Evolutionary conservation across 176 grass and related monocot species (phyloP).

Genomic region (Eragrostis curvula): DNA sequence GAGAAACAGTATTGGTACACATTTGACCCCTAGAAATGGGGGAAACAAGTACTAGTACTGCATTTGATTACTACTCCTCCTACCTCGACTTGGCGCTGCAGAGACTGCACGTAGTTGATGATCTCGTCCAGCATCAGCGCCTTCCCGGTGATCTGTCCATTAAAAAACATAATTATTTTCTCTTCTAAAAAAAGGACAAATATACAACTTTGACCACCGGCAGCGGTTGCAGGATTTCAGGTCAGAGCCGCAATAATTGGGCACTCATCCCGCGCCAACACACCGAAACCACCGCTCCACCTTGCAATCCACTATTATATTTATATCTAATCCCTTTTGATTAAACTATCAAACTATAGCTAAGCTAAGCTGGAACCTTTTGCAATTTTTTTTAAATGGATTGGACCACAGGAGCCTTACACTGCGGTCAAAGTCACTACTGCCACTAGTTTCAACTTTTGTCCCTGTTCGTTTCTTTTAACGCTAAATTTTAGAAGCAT

Average conservation of each 20-base stretch:
- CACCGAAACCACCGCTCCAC: not conserved
- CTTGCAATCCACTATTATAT: conserved; percentile 4
- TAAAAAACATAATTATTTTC: not conserved
- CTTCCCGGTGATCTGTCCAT: conserved; percentile 66
- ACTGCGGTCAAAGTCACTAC: conserved; percentile 23
- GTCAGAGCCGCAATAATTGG: conserved; percentile 35
- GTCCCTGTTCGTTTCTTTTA: no score
- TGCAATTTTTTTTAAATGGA: not conserved
- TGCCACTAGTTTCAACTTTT: not conserved
- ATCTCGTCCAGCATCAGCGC: conserved; percentile 86
- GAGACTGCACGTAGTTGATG: conserved; percentile 81
- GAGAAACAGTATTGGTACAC: no score
- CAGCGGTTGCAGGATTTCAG: not conserved
- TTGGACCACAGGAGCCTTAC: conserved; percentile 24
- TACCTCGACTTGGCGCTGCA: conserved; percentile 82
- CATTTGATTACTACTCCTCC: not conserved
- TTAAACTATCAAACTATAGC: conserved; percentile 10
- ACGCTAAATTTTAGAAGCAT: no score
- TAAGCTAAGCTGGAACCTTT: not conserved
- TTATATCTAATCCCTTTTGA: not conserved
- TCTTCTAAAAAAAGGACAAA: not conserved
- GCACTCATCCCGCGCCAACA: conserved; percentile 20
- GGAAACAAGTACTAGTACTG: not conserved
- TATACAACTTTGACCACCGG: conserved; percentile 28
- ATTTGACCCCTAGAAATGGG: not conserved